These are phyloP conservation scores for Boletus albobrunnescens DNA, from an alignment of 1,284 basidiomycete species.

Conservation along the genomic window DNA sequence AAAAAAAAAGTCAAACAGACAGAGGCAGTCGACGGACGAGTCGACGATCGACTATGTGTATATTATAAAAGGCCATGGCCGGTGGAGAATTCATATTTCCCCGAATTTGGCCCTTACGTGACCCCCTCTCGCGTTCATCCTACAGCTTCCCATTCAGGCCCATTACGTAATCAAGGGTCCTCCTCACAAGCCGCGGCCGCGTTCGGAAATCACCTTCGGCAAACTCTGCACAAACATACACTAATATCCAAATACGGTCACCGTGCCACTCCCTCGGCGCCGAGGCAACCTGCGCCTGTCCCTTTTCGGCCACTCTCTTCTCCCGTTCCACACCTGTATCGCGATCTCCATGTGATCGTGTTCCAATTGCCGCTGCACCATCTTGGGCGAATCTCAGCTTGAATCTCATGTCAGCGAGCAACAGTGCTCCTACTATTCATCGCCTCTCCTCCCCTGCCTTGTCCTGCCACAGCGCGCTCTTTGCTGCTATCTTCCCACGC, in stretches of 20 bases:
- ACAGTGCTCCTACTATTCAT: constrained; percentile 15
- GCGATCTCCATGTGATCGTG: constrained; percentile 35
- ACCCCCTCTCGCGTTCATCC: constrained; percentile 27
- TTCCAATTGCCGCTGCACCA: constrained; percentile 32
- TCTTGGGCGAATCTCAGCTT: constrained; percentile 34
- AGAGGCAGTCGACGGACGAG: constrained; percentile 27
- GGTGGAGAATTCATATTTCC: constrained; percentile 42
- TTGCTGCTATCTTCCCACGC: constrained; percentile 22
- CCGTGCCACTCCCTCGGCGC: constrained; percentile 38
- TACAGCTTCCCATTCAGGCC: constrained; percentile 29
- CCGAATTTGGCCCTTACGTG: constrained; percentile 36
- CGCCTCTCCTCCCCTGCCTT: constrained; percentile 8
- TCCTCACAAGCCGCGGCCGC: constrained; percentile 34
- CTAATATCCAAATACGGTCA: constrained; percentile 26
- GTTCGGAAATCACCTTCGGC: constrained; percentile 40
- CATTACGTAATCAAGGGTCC: constrained; percentile 35
- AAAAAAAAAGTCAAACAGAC: constrained; percentile 29
- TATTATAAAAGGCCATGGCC: constrained; percentile 36
- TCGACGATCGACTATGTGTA: constrained; percentile 37
- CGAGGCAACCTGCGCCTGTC: constrained; percentile 31
- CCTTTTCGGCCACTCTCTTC: constrained; percentile 25
- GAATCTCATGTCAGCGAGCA: constrained; percentile 34
- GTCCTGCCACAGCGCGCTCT: constrained; percentile 24
- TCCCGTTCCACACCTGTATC: constrained; percentile 31
- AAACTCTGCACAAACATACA: constrained; percentile 32